A percentile compares a stretch with the other conserved stretches of the same genome.
phyloP scores from a whole-genome alignment of 1,284 basidiomycete genomes.

The Thecaphora thlaspeos region DNA sequence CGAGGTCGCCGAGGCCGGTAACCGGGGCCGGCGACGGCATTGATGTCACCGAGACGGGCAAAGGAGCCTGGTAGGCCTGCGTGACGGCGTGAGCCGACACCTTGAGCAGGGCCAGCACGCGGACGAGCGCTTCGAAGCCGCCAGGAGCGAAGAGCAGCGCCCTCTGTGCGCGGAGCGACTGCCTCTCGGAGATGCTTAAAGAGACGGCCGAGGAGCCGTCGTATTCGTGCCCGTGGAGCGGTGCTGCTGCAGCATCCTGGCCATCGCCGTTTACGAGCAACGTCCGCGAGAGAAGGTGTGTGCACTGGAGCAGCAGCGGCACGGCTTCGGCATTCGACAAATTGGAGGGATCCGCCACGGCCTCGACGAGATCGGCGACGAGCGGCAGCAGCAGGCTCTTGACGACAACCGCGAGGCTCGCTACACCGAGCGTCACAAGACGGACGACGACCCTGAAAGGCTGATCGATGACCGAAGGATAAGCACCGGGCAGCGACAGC shows the following conservation, averaged over 20 bases:
- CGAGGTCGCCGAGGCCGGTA: conserved; percentile 1
- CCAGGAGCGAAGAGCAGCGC: conserved; percentile 14
- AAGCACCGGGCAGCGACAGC: conserved; percentile 7
- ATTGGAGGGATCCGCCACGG: conserved; percentile 22
- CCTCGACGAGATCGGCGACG: conserved; percentile 7
- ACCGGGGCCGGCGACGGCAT: background rate
- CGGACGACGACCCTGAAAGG: conserved; percentile 12
- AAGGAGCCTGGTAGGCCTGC: background rate
- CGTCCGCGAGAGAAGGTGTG: background rate
- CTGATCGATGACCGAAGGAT: conserved; percentile 4
- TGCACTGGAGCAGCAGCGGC: background rate
- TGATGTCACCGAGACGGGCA: background rate
- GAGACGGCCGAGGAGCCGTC: too few relatives aligned
- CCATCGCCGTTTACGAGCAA: background rate
- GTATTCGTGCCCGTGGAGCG: too few relatives aligned
- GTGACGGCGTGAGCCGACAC: conserved; percentile 1
- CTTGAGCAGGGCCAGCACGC: conserved; percentile 12
- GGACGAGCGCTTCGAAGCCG: conserved; percentile 5
- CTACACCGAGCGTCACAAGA: conserved; percentile 24
- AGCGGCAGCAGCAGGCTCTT: conserved; percentile 22
- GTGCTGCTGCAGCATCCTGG: too few relatives aligned
- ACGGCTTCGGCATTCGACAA: background rate
- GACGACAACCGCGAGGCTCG: conserved; percentile 29
- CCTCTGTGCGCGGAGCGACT: conserved; percentile 20
- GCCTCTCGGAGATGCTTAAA: conserved; percentile 7